phyloP scores from a whole-genome alignment of 2,329 filamentous ascomycete species.

The Chaetomiaceae sp. region DNA sequence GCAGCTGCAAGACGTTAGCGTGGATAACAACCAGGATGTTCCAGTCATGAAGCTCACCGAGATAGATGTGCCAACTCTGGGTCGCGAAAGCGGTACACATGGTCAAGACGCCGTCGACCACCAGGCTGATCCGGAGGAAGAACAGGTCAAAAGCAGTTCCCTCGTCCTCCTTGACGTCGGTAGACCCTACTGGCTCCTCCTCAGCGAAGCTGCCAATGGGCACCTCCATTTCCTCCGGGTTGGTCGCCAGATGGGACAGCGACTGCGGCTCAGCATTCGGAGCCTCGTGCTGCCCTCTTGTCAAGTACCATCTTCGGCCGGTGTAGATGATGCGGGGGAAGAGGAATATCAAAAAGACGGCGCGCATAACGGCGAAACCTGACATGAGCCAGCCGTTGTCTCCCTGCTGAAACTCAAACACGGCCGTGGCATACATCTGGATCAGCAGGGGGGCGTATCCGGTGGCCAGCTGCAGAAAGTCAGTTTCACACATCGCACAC shows the following conservation, averaged over 20 bases:
- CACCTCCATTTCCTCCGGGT: conserved; percentile 40
- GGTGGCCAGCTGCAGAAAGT: conserved; percentile 49
- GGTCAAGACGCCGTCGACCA: conserved; percentile 62
- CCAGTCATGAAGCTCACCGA: conserved; percentile 38
- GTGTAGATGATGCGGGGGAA: conserved; percentile 48
- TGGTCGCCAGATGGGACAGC: conserved; percentile 29
- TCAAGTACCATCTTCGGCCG: conserved; percentile 30
- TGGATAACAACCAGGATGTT: background rate
- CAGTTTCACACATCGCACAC: background rate
- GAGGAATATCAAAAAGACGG: conserved; percentile 50
- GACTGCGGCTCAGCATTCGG: background rate
- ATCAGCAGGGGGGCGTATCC: conserved; percentile 62
- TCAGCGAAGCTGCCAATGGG: conserved; percentile 39
- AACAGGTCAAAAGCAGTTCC: conserved; percentile 61
- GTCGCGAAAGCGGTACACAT: conserved; percentile 59
- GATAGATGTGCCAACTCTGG: conserved; percentile 63
- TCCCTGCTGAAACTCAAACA: conserved; percentile 50
- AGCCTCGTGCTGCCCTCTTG: conserved; percentile 4
- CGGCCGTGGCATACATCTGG: conserved; percentile 55
- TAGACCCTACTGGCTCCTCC: conserved; percentile 40
- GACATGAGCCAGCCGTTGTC: conserved; percentile 56
- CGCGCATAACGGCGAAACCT: conserved; percentile 50
- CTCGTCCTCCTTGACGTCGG: conserved; percentile 38
- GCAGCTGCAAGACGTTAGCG: conserved; percentile 41
- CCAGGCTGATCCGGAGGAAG: conserved; percentile 61